Evolutionary conservation across 2,329 filamentous ascomycete species (phyloP).

Genomic region (Pseudocercospora cruenta): DNA sequence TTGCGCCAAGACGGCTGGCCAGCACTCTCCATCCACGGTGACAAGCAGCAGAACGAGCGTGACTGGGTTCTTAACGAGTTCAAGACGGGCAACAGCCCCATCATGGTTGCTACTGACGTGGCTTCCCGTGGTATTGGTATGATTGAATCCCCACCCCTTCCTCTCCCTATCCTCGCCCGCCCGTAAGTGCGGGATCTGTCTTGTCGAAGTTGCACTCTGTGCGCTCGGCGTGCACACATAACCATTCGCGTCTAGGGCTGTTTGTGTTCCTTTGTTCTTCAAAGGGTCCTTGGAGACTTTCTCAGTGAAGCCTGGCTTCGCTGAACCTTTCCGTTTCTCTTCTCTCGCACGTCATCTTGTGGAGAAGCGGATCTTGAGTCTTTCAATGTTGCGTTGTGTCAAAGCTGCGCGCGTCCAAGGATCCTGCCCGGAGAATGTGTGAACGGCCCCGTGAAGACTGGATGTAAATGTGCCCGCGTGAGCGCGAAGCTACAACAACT

Average conservation of each 20-base stretch:
- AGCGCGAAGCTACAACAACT: conserved; percentile 30
- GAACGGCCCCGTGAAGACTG: conserved; percentile 50
- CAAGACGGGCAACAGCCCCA: conserved; percentile 98
- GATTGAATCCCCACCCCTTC: conserved; percentile 59
- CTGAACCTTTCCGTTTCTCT: conserved; percentile 71
- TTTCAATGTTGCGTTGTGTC: conserved; percentile 62
- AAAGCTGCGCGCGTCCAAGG: conserved; percentile 73
- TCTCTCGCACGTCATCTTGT: conserved; percentile 77
- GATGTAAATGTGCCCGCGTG: conserved; percentile 40
- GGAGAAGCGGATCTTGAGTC: conserved; percentile 75
- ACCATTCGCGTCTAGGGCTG: conserved; percentile 80
- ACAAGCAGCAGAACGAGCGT: conserved; percentile 99
- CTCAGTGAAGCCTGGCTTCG: conserved; percentile 44
- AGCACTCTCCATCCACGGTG: conserved; percentile 95
- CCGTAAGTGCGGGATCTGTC: conserved; percentile 65
- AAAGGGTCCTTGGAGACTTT: conserved; percentile 84
- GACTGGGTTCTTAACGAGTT: conserved; percentile 99
- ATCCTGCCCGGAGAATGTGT: conserved; percentile 64
- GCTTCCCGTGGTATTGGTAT: conserved; percentile 99
- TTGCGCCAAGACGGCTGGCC: conserved; percentile 98
- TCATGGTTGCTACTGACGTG: conserved; percentile 99
- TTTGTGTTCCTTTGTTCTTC: conserved; percentile 81
- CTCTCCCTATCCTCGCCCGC: conserved; percentile 35
- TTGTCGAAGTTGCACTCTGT: conserved; percentile 79
- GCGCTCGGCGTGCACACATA: conserved; percentile 85